Evolutionary conservation across 2,329 filamentous ascomycete genomes (phyloP).

Genomic region (Botrytis hyacinthi): DNA sequence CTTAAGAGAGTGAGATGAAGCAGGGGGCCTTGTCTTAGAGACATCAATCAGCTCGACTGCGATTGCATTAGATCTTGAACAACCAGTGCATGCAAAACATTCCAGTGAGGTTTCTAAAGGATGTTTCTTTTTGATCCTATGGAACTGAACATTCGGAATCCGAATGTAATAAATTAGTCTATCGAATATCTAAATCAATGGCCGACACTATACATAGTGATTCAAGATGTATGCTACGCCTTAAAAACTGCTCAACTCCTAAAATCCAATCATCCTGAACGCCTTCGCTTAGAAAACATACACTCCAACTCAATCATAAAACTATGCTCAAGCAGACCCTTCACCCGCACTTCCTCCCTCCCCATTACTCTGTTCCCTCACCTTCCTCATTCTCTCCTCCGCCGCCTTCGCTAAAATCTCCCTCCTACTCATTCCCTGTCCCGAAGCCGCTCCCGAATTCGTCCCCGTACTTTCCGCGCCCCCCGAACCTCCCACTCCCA

Average conservation of each 20-base stretch:
- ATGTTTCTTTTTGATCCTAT: not conserved
- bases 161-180: not conserved
- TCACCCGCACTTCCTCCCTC: not conserved
- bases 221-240: too few relatives aligned
- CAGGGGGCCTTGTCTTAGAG: too few relatives aligned
- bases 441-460: conserved; percentile 24
- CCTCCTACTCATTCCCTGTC: conserved; percentile 58
- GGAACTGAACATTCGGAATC: not conserved
- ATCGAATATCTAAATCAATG: not conserved
- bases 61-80: too few relatives aligned
- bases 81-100: not conserved
- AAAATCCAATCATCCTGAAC: not conserved
- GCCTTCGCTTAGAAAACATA: conserved; percentile 1
- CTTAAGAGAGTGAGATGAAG: not conserved
- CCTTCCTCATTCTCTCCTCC: conserved; percentile 51
- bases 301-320: not conserved
- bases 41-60: not conserved
- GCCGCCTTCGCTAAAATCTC: conserved; percentile 74
- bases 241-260: not conserved
- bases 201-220: not conserved
- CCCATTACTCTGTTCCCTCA: conserved; percentile 30
- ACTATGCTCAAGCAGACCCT: not conserved
- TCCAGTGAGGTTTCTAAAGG: rapidly evolving
- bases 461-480: conserved; percentile 40
- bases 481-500: conserved; percentile 54